Base-by-base conservation (phyloP, 2,329 filamentous ascomycete species). In the Aspergillus felis region DNA sequence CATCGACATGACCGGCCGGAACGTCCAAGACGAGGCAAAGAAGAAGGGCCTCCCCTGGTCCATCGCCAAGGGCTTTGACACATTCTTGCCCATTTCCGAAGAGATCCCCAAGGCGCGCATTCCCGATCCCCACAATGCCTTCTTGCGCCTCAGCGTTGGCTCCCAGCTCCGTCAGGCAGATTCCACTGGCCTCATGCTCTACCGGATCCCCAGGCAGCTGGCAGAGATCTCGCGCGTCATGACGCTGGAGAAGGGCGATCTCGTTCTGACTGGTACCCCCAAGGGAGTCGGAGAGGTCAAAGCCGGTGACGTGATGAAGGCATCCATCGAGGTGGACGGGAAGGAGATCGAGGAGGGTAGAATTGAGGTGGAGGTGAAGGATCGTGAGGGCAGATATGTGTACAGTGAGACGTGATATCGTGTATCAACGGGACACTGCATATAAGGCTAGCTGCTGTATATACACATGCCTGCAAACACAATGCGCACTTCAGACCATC, bases 1-100 rank as follows among this genome's bases (percentile, higher is more conserved):
- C 66, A 97, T 99, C 69, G 94, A 99, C 78, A 95, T 99, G 91
- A 99, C 94, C 9, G 94, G 90, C 0, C 89, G 94, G 64, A 97
- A 97, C 76, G 85, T 91, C 6, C 94, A 99, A 78, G 90, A 96
- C 67, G 92, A 97, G 79, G 93, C 93, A 64, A 99, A 97, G 85
- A 91, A 89, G 78, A 96, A 94, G 81, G 92, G 94, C 38, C 86
- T 97, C 17, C 94, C 94, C 7, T 99, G 94, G 94, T 87, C 87
- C 68, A 97, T 97, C 64, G 89, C 91, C 66, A 99, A 99, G 81
- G 94, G 94, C 50, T 99, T 97, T 73, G 94, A 99, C 75, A 97
- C 94, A 3, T 99, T 99, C 80, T 82, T 96, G 53, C 94, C 94
- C 57, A 84, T 99, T 70, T 91, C 88, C 74, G 81, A 88, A 62